A percentile compares a stretch with the other conserved stretches of the same genome.
These are phyloP conservation scores for Asterochloris erici DNA, from an alignment of 139 green algal species.

Conservation along the genomic window DNA sequence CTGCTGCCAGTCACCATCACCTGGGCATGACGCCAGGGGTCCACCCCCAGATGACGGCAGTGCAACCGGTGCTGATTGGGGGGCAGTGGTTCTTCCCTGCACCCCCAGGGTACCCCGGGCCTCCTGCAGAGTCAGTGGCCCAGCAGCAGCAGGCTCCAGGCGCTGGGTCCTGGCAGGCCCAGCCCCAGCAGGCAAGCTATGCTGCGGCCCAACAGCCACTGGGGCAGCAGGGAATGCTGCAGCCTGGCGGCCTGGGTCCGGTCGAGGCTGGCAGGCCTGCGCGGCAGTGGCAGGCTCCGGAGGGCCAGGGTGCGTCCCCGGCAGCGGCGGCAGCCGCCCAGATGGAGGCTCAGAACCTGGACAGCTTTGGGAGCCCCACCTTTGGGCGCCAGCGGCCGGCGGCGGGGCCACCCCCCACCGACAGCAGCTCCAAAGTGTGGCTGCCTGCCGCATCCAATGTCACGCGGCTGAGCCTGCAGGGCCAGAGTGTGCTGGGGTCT, in stretches of 20 bases:
- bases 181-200: not conserved
- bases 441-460: conserved; percentile 2
- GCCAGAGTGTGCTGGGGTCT: not conserved
- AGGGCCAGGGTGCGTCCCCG: not conserved
- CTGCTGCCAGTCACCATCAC: no score
- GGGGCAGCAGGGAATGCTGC: not conserved
- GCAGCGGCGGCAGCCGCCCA: not conserved
- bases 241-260: no score
- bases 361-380: conserved; percentile 14
- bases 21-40: no score
- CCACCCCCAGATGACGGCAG: not conserved
- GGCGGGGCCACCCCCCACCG: not conserved
- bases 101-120: not conserved
- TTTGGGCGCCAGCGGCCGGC: conserved; percentile 6
- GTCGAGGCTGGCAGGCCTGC: not conserved
- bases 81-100: conserved; percentile 14
- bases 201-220: not conserved
- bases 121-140: not conserved
- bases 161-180: not conserved
- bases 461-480: conserved; percentile 5
- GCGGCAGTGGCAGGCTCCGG: not conserved
- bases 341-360: not conserved
- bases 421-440: not conserved
- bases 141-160: not conserved
- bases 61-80: not conserved